Conservation (phyloP, 441 rosid species). For the Mallotus japonicus region DNA sequence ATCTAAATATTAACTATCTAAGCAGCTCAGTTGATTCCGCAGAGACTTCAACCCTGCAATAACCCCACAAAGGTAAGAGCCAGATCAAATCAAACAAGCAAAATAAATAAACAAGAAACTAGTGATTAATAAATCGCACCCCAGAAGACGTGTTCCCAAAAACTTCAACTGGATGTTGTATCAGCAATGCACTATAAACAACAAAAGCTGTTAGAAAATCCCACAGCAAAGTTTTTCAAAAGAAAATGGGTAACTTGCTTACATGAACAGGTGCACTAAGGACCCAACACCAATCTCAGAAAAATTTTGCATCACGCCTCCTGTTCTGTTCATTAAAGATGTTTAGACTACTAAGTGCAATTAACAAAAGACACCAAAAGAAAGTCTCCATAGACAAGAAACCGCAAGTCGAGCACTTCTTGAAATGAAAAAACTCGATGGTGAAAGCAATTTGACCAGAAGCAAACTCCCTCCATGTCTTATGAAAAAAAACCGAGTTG, state of each 20-base stretch:
- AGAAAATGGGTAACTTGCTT: conserved; percentile 23
- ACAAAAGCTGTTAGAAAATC: conserved; percentile 17
- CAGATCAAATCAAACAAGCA: conserved; percentile 5
- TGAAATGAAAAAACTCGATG: conserved; percentile 67
- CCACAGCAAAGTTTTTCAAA: not conserved
- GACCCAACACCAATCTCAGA: conserved; percentile 66
- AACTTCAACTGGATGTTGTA: conserved; percentile 39
- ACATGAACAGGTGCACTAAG: conserved; percentile 43
- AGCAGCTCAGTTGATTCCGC: conserved; percentile 40
- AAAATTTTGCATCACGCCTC: conserved; percentile 61
- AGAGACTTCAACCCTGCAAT: conserved; percentile 62
- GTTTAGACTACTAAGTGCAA: conserved; percentile 68
- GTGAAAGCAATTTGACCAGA: conserved; percentile 66
- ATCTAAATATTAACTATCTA: conserved; percentile 40
- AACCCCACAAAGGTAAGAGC: conserved; percentile 19
- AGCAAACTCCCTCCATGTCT: conserved; percentile 72
- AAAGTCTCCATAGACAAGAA: conserved; percentile 65
- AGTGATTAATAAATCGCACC: conserved; percentile 25
- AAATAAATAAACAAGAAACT: not conserved
- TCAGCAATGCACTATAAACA: conserved; percentile 39
- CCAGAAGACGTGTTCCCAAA: conserved; percentile 40
- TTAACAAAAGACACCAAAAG: conserved; percentile 81
- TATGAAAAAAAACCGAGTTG: conserved; percentile 30
- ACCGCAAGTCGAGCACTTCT: conserved; percentile 93
- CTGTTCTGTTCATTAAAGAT: conserved; percentile 41